phyloP scores from a whole-genome alignment of 1,139 yeast species.

The Wickerhamiella pararugosa region DNA sequence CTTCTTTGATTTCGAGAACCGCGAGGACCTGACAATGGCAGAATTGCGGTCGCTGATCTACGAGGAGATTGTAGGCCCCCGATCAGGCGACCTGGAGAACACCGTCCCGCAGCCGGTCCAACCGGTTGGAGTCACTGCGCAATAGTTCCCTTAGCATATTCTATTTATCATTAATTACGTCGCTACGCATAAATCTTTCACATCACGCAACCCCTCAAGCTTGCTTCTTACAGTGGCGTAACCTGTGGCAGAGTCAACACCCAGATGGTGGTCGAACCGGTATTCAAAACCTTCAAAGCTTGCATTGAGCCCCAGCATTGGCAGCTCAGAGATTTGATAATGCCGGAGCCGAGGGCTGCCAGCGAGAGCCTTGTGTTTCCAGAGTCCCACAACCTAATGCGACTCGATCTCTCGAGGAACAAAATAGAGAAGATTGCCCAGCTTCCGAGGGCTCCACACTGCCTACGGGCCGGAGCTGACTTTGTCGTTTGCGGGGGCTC shows the following conservation, averaged over 20 bases:
- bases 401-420: neutral
- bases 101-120: constrained; percentile 6
- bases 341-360: constrained; percentile 27
- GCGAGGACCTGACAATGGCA: constrained; percentile 48
- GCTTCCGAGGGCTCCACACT: constrained; percentile 1
- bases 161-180: neutral
- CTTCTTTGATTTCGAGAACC: constrained; percentile 70
- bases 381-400: constrained; percentile 17
- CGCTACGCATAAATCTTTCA: neutral
- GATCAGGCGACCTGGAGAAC: constrained; percentile 1
- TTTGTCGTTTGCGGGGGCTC: constrained; percentile 1
- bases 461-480: neutral
- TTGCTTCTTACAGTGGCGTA: too few relatives aligned
- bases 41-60: constrained; percentile 60
- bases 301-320: constrained; percentile 37
- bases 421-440: neutral
- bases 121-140: neutral
- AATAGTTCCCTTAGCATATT: neutral
- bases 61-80: constrained; percentile 35
- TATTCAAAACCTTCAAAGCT: constrained; percentile 5
- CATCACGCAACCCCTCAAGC: too few relatives aligned
- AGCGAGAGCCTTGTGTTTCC: constrained; percentile 16
- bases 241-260: too few relatives aligned
- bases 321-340: constrained; percentile 61
- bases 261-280: neutral